These are phyloP conservation scores for Rhododendron mucronatum DNA, from an alignment of 148 eudicot species.

Conservation along the genomic window DNA sequence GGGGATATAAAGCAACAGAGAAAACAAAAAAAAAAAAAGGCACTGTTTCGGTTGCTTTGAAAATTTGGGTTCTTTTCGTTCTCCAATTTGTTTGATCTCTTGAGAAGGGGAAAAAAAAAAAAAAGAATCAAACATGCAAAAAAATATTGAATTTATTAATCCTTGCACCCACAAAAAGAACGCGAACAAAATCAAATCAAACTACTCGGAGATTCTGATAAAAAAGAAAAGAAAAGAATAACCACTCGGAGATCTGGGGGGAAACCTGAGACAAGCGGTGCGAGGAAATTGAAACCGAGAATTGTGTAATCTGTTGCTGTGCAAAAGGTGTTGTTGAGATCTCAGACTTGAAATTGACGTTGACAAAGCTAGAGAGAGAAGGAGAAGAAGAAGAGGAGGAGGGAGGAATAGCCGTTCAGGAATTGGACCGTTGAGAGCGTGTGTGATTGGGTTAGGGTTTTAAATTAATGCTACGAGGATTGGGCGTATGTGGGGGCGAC, in stretches of 20 bases:
- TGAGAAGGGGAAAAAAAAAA: background rate
- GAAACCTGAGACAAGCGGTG: background rate
- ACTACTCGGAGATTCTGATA: background rate
- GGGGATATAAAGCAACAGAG: too few relatives aligned
- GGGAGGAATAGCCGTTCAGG: background rate
- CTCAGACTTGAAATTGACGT: background rate
- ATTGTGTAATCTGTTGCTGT: background rate
- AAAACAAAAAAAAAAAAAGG: background rate
- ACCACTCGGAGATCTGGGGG: background rate
- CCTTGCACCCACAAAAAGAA: background rate
- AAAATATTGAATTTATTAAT: background rate
- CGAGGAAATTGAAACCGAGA: background rate
- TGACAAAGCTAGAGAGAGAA: background rate
- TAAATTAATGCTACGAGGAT: background rate
- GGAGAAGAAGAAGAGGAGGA: background rate
- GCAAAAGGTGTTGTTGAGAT: background rate
- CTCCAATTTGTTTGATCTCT: background rate
- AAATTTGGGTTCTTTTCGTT: background rate
- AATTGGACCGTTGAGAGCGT: constrained; percentile 19
- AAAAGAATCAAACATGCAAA: background rate
- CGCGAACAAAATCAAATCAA: background rate
- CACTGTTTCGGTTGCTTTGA: background rate
- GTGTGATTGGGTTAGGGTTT: background rate
- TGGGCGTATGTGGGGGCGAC: background rate
- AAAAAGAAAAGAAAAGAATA: background rate